These are phyloP conservation scores for Rhodotorula sp. DNA, from an alignment of 1,284 basidiomycete genomes.

Conservation along the genomic window DNA sequence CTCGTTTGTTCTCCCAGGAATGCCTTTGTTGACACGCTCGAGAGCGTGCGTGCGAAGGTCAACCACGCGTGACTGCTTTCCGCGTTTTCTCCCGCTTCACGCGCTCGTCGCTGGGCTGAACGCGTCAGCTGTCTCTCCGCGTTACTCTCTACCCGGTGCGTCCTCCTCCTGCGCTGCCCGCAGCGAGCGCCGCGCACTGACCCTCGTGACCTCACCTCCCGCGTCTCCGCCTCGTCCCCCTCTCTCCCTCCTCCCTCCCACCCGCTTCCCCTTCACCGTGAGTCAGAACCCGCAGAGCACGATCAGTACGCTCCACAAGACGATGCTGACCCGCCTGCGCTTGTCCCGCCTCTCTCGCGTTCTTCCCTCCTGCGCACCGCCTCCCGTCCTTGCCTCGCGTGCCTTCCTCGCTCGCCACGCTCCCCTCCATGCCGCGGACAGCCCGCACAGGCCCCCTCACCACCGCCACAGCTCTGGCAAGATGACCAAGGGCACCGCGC, in stretches of 20 bases:
- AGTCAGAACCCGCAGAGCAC: not conserved
- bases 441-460: not conserved
- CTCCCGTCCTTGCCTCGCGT: not conserved
- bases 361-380: not conserved
- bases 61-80: too few species aligned
- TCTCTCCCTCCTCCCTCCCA: not conserved
- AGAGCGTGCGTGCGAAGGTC: too few species aligned
- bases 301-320: fast-evolving
- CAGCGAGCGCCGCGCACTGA: not conserved
- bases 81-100: too few species aligned
- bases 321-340: not conserved
- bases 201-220: not conserved
- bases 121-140: not conserved
- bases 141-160: not conserved
- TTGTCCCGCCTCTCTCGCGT: not conserved
- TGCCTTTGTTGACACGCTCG: too few species aligned
- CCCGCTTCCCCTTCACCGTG: too few species aligned
- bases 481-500: not conserved
- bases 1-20: too few species aligned
- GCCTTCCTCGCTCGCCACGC: not conserved
- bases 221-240: not conserved
- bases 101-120: too few species aligned
- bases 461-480: not conserved
- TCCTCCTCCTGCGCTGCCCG: too few species aligned
- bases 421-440: not conserved